Conservation (phyloP, 202 grass and related monocot species). For the Setaria italica region DNA sequence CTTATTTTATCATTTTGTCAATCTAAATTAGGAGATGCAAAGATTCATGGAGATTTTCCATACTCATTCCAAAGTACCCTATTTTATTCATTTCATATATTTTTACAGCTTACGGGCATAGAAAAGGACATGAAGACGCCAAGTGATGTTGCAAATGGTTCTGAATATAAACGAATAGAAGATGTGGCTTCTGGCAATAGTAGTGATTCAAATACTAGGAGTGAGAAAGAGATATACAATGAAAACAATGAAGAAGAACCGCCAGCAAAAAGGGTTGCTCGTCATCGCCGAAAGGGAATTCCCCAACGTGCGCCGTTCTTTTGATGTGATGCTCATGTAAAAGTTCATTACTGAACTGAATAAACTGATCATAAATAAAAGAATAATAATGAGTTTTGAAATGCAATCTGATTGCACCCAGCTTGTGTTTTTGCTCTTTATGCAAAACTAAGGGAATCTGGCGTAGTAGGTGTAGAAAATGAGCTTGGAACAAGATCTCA, state of each 20-base stretch:
- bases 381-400: neutral
- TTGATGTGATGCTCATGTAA: neutral
- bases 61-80: neutral
- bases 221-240: neutral
- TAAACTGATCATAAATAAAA: neutral
- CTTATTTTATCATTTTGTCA: neutral
- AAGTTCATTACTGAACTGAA: neutral
- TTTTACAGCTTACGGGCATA: neutral
- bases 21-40: neutral
- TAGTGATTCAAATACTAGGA: neutral
- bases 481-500: neutral
- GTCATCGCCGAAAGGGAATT: slow-evolving; percentile 42
- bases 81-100: neutral
- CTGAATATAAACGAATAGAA: neutral
- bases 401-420: neutral
- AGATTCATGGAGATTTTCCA: neutral
- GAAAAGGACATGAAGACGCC: slow-evolving; percentile 10
- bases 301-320: slow-evolving; percentile 34
- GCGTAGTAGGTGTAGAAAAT: neutral
- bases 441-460: neutral
- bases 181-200: neutral
- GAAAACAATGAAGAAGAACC: neutral
- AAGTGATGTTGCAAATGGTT: neutral
- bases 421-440: neutral
- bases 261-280: neutral